Evolutionary conservation across 331 rosid species (phyloP).

Genomic region (Ulmus americana): DNA sequence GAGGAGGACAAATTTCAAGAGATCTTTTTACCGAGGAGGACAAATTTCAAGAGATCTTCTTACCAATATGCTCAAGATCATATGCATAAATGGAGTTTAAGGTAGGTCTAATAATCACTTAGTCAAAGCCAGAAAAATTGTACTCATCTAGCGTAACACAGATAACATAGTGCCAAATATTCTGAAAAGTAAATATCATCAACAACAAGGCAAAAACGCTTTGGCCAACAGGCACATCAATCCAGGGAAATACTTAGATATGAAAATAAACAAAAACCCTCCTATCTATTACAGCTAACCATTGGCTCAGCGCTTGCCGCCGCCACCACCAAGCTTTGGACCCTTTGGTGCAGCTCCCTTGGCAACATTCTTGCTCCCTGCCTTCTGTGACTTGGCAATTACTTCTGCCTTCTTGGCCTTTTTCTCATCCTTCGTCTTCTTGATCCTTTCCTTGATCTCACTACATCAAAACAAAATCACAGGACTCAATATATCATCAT

Average conservation of each 20-base stretch:
- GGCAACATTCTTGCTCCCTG: constrained; percentile 41
- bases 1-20: too few relatives aligned
- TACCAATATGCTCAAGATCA: background rate
- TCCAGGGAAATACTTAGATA: constrained; percentile 21
- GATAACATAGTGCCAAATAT: constrained; percentile 18
- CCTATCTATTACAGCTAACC: constrained; percentile 24
- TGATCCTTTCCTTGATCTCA: constrained; percentile 82
- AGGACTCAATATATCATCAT: background rate
- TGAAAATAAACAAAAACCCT: constrained; percentile 9
- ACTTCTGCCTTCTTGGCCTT: constrained; percentile 87
- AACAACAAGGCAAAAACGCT: constrained; percentile 3
- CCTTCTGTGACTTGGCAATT: constrained; percentile 51
- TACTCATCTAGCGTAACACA: background rate
- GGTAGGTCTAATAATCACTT: too few relatives aligned
- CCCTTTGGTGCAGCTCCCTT: constrained; percentile 71
- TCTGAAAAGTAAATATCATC: constrained; percentile 6
- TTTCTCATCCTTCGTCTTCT: constrained; percentile 88
- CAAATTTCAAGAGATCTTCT: too few relatives aligned
- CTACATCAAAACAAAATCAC: constrained; percentile 26
- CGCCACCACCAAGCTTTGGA: constrained; percentile 81
- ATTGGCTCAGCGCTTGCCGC: constrained; percentile 65
- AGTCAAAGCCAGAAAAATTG: background rate
- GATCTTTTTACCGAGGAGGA: too few relatives aligned
- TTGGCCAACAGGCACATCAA: constrained; percentile 20
- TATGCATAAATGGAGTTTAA: background rate